phyloP scores from a whole-genome alignment of 768 basidiomycete species.

The Kwoniella bestiolae region DNA sequence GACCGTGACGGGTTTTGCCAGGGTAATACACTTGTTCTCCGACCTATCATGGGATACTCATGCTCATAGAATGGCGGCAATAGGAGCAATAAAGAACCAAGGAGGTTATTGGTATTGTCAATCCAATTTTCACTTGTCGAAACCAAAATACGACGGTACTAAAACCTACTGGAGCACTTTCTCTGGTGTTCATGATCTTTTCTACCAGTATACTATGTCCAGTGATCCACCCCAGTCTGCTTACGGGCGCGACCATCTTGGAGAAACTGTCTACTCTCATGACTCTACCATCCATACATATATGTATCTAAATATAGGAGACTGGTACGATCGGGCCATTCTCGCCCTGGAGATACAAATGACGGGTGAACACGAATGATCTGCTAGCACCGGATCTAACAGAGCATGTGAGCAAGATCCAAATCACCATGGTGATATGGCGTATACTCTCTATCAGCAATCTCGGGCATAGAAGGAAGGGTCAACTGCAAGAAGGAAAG shows the following conservation, averaged over 20 bases:
- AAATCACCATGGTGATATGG: too few relatives aligned
- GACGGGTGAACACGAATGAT: too few relatives aligned
- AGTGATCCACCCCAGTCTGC: constrained; percentile 43
- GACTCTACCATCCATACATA: constrained; percentile 48
- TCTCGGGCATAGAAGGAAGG: too few relatives aligned
- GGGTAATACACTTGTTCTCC: constrained; percentile 49
- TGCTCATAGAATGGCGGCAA: constrained; percentile 38
- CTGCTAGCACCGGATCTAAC: not conserved
- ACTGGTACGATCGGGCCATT: constrained; percentile 37
- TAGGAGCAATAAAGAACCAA: constrained; percentile 42
- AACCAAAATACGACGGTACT: not conserved
- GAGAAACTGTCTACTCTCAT: constrained; percentile 49
- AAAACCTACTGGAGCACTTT: constrained; percentile 39
- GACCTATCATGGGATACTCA: constrained; percentile 49
- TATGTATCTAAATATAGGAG: constrained; percentile 45
- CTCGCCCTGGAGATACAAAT: constrained; percentile 40
- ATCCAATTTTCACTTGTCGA: not conserved
- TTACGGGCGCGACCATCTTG: constrained; percentile 49
- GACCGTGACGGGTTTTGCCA: constrained; percentile 22
- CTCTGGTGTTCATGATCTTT: constrained; percentile 40
- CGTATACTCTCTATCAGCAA: too few relatives aligned
- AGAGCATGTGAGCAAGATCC: not conserved
- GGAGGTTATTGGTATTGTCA: constrained; percentile 34
- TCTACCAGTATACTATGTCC: constrained; percentile 35
- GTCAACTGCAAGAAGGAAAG: too few relatives aligned